These are phyloP conservation scores for Opeltia flavorubescens DNA, from an alignment of 495 filamentous ascomycete genomes.

Conservation along the genomic window DNA sequence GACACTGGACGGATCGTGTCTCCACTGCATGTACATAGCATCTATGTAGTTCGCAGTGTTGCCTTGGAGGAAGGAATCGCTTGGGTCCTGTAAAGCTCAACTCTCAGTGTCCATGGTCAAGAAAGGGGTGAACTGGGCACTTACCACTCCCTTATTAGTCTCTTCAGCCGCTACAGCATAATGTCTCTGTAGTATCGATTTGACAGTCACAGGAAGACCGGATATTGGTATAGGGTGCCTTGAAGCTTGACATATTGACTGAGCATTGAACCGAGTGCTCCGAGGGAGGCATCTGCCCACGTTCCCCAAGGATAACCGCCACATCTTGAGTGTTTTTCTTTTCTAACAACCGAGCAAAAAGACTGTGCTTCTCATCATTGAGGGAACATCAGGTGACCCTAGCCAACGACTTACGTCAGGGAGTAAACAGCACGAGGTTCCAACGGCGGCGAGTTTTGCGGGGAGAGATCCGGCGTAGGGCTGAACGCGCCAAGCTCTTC, in stretches of 20 bases:
- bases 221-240: constrained; percentile 24
- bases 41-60: constrained; percentile 97
- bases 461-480: neutral
- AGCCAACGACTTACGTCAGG: neutral
- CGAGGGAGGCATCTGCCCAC: constrained; percentile 36
- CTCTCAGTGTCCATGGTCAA: constrained; percentile 5
- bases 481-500: neutral
- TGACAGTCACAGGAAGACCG: constrained; percentile 27
- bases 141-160: constrained; percentile 37
- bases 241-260: constrained; percentile 6
- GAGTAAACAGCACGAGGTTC: neutral
- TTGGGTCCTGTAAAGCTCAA: constrained; percentile 47
- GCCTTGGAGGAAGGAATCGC: constrained; percentile 87
- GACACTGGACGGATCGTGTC: constrained; percentile 80
- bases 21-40: constrained; percentile 98
- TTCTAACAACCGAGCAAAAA: neutral
- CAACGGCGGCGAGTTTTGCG: neutral
- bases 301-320: constrained; percentile 34
- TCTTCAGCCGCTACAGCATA: constrained; percentile 47
- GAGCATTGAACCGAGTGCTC: constrained; percentile 3
- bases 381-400: neutral
- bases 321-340: constrained; percentile 24
- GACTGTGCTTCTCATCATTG: neutral
- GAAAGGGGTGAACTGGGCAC: constrained; percentile 4
- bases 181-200: constrained; percentile 28